Base-by-base conservation (phyloP, 106 monocot species). In the Dendrobium officinale region DNA sequence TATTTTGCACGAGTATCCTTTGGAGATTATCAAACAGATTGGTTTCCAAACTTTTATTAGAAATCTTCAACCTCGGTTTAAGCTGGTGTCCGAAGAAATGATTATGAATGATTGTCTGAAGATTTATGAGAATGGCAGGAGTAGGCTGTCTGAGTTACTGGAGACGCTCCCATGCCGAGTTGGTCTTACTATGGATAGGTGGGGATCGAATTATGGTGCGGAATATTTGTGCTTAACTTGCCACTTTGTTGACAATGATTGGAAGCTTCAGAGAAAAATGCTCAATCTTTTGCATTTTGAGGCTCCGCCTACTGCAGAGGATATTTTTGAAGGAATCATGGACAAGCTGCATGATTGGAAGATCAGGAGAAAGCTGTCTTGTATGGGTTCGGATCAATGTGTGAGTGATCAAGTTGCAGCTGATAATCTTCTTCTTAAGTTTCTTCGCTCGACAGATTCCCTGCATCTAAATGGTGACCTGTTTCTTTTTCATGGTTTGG, bases 31-130 rank as follows among this genome's bases (percentile, higher is more conserved):
- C 45, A 79, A 91, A 49, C 90, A 94, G 67, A 55, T 79, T 40
- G 94, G 94, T 7, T 94, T 94, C 80, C 79, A 81, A 77, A 85
- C 86, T 66, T 94, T 94, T 31, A 82, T 94, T 2, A 82, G 86
- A 55, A 91, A 94, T 72, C 89, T 94, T 75, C 94, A 94, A 83
- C 94, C 94, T 0, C 91, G 81, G 42, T 94, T 94, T 70, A 86
- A 85, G 44, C 58, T 94, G 59, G 66, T 77, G 22, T 82, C 87
- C 7, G 81, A 81, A 58, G 91, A 91, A 4, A 66, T 78, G 7
- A 70, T 94, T 22, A 86, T 83, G 79, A 82, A 73, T 33, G 89
- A 90, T 81, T 91, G 94, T 89, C 80, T 87, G 81, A 88, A 75
- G 51, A 87, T 91, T 31, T 94, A 88, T 75, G 85, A 89, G 66